Percentiles rank a stretch among this genome's conserved stretches.
Conservation (phyloP, 306 rosid species). For the Cicer cuneatum region DNA sequence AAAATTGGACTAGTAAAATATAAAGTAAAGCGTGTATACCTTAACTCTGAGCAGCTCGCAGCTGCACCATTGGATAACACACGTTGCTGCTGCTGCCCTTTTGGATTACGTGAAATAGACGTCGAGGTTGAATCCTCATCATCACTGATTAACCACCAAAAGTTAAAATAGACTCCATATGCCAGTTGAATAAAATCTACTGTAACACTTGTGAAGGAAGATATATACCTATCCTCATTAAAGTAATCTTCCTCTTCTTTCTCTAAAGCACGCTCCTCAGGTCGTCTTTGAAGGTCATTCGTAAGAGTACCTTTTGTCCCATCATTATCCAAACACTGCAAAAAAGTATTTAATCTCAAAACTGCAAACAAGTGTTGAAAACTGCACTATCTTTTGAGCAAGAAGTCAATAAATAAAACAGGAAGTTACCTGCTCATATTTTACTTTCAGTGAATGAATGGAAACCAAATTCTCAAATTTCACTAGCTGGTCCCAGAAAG, state of each 20-base stretch:
- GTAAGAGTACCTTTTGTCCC: constrained; percentile 62
- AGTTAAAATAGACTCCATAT: constrained; percentile 35
- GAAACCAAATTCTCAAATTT: constrained; percentile 74
- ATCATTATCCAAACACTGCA: constrained; percentile 79
- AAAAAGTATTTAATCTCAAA: constrained; percentile 44
- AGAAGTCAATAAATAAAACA: constrained; percentile 28
- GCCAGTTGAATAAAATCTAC: constrained; percentile 28
- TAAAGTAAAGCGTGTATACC: constrained; percentile 53
- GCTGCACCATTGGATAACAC: constrained; percentile 75
- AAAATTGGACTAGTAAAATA: constrained; percentile 24
- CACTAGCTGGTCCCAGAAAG: constrained; percentile 83
- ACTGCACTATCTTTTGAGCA: background rate
- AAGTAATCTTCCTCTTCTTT: constrained; percentile 95
- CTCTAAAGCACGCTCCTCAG: constrained; percentile 89
- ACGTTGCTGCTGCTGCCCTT: constrained; percentile 56
- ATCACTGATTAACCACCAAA: constrained; percentile 63
- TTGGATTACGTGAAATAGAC: constrained; percentile 58
- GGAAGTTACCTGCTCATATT: constrained; percentile 88
- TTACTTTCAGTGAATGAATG: constrained; percentile 80
- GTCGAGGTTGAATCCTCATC: constrained; percentile 90
- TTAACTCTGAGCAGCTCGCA: constrained; percentile 54
- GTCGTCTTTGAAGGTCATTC: constrained; percentile 73
- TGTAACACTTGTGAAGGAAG: background rate
- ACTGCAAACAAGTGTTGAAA: constrained; percentile 6
- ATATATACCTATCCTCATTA: constrained; percentile 80